phyloP scores from a whole-genome alignment of 495 filamentous ascomycete species.

The Platismatia glauca region DNA sequence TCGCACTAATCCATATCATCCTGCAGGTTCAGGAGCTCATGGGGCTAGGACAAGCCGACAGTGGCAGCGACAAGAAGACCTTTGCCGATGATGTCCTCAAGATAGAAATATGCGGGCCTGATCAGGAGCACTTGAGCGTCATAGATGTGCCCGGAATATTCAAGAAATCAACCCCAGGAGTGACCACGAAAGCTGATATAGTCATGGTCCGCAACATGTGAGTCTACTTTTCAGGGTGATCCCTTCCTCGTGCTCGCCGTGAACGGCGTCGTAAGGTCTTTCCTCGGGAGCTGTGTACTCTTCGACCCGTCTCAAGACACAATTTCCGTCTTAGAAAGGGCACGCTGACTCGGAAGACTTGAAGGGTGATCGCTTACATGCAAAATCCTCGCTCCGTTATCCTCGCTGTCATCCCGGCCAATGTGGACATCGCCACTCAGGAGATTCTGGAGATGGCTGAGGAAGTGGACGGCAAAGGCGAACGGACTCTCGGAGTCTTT shows the following conservation, averaged over 20 bases:
- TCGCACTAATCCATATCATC: not conserved
- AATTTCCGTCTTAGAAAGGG: not conserved
- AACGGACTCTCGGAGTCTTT: slow-evolving; percentile 49
- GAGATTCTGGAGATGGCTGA: slow-evolving; percentile 49
- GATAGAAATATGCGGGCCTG: slow-evolving; percentile 49
- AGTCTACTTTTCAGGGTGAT: not conserved
- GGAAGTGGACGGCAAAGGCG: slow-evolving; percentile 38
- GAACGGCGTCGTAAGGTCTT: not conserved
- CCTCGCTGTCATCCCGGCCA: slow-evolving; percentile 52
- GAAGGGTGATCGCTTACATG: slow-evolving; percentile 44
- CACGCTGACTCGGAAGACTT: not conserved
- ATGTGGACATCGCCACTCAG: slow-evolving; percentile 54
- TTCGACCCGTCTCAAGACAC: not conserved
- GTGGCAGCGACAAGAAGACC: slow-evolving; percentile 21
- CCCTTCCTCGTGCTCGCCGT: not conserved
- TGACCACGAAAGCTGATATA: slow-evolving; percentile 43
- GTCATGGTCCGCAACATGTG: slow-evolving; percentile 39
- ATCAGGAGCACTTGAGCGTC: slow-evolving; percentile 49
- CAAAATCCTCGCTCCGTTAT: slow-evolving; percentile 46
- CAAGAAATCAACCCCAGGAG: slow-evolving; percentile 40
- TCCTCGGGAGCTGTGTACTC: not conserved
- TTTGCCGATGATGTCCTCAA: slow-evolving; percentile 52
- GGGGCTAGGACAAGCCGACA: slow-evolving; percentile 24
- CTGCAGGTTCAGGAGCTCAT: slow-evolving; percentile 28
- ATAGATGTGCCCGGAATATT: slow-evolving; percentile 60